Base-by-base conservation (phyloP, 345 rosid species). In the Hypericum perforatum region DNA sequence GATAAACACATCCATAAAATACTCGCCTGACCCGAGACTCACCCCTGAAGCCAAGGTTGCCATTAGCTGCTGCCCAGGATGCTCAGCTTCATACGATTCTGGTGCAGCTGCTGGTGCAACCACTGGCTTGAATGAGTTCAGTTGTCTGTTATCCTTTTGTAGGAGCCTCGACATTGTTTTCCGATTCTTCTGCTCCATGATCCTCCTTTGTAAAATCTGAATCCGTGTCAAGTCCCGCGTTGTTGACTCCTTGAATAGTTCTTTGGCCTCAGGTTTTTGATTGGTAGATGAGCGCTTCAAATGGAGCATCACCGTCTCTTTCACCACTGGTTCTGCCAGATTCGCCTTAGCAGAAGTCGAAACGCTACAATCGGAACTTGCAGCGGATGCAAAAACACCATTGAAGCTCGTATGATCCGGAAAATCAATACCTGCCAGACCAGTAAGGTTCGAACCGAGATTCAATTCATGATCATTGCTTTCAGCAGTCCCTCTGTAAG, bases 11-110 rank as follows among this genome's bases (percentile, higher is more conserved):
- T 45, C 49, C 45, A 59, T 59, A 22, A 46, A 13, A 5, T 49
- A 45, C 5, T 16, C 53, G 6, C 96, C 95, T 0, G 96, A 84
- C 44, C 97, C 95, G 8, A 80, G 83, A 36, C 68, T 77, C 53
- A 90, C 86, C 58, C 97, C 91, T 11, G 97, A 90, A 22, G 73
- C 95, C 69, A 90, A 58, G 37, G 86, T 86, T 0, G 94, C 97
- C 73, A 82, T 72, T 12, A 90, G 65, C 71, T 84, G 89, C 11
- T 22, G 32, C 32, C 85, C 79, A 3, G 76, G 40, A 37, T 71
- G 41, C 39, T 58, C 77, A 7, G 41, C 38, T 1, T 65, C 59
- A 44, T 58, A 55, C 14, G 74, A 43, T 43, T 64, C 84, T 9
- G 65, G 78, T 7, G 78, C 9, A 5, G 61, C 47, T 11, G 68